Conservation (phyloP, 148 eudicot genomes). For the Rhododendron mucronatum region DNA sequence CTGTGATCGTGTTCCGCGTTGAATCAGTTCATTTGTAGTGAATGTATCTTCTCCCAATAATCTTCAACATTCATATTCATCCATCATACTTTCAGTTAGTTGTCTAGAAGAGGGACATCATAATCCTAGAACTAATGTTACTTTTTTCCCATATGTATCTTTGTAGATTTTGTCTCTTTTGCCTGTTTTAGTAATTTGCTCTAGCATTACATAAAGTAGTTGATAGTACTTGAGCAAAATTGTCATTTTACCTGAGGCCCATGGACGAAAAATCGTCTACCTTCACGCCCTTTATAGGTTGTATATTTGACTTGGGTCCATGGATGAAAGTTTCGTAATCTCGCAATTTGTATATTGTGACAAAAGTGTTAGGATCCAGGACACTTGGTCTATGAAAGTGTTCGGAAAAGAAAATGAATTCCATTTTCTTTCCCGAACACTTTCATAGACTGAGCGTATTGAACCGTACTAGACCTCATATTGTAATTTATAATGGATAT, state of each 20-base stretch:
- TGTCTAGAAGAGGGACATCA: not conserved
- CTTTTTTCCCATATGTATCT: not conserved
- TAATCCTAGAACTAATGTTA: not conserved
- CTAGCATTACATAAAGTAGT: not conserved
- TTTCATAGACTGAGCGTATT: too few species aligned
- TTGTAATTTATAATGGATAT: too few species aligned
- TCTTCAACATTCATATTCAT: not conserved
- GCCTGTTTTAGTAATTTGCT: not conserved
- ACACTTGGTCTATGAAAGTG: too few species aligned
- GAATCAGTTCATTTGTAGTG: not conserved
- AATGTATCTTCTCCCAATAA: not conserved
- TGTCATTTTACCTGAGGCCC: not conserved
- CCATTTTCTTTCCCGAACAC: too few species aligned
- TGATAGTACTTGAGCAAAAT: not conserved
- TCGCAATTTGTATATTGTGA: too few species aligned
- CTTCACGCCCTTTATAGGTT: not conserved
- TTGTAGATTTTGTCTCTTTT: not conserved
- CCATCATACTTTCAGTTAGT: not conserved
- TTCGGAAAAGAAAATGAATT: too few species aligned
- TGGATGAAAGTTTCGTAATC: too few species aligned
- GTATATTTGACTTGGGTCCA: not conserved
- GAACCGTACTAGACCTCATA: too few species aligned
- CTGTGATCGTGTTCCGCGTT: not conserved
- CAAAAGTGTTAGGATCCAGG: too few species aligned
- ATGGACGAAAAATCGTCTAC: not conserved